phyloP scores from a whole-genome alignment of 192 early-diverging fungal species.

The Coemansia sp. region DNA sequence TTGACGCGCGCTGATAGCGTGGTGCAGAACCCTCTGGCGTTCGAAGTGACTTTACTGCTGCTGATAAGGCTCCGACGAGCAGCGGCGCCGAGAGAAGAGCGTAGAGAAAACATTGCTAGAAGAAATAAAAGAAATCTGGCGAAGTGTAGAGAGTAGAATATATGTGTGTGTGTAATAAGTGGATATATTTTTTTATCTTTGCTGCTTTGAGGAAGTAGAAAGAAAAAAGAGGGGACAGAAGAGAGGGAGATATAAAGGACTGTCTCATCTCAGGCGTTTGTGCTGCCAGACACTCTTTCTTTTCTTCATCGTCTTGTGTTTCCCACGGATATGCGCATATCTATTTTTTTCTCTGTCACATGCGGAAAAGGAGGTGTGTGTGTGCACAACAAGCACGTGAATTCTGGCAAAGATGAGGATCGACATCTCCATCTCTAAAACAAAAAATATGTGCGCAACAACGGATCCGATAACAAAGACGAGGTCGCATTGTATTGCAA shows the following conservation, averaged over 20 bases:
- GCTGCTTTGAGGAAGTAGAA: too few relatives aligned
- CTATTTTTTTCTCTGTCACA: too few relatives aligned
- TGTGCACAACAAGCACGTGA: neutral
- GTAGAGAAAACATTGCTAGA: constrained; percentile 3
- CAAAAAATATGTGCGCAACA: too few relatives aligned
- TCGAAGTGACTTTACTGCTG: neutral
- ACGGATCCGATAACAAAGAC: too few relatives aligned
- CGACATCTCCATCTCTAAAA: too few relatives aligned
- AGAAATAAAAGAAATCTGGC: neutral
- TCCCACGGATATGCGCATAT: too few relatives aligned
- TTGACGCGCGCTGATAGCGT: constrained; percentile 12
- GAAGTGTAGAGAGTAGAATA: neutral
- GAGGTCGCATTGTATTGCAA: too few relatives aligned
- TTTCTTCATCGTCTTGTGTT: too few relatives aligned
- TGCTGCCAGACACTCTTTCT: too few relatives aligned
- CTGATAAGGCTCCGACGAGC: constrained; percentile 7
- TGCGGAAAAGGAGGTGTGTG: neutral
- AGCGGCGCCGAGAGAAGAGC: neutral
- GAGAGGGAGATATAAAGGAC: neutral
- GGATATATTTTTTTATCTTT: too few relatives aligned
- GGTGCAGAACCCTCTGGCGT: constrained; percentile 1
- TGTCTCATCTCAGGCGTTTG: too few relatives aligned
- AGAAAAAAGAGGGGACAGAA: neutral
- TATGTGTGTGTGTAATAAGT: neutral
- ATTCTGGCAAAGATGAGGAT: neutral